These are phyloP conservation scores for Cyamopsis tetragonoloba DNA, from an alignment of 306 rosid genomes.

Conservation along the genomic window DNA sequence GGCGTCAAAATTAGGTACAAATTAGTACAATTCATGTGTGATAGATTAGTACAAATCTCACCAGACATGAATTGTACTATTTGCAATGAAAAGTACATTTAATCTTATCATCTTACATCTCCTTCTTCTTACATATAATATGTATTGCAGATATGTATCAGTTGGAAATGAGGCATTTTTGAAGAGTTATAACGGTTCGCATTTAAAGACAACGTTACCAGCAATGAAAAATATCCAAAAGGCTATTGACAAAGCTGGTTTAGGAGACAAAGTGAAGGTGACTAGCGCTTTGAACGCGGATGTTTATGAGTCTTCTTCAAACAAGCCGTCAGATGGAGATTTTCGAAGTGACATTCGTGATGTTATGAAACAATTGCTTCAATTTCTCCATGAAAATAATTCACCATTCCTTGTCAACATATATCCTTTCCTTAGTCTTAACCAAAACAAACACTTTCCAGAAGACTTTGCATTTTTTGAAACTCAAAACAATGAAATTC, in stretches of 20 bases:
- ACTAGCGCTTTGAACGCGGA: slow-evolving; percentile 65
- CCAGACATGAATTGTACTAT: no score
- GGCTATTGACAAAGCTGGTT: slow-evolving; percentile 59
- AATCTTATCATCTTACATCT: no score
- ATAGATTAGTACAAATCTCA: no score
- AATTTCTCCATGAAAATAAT: slow-evolving; percentile 30
- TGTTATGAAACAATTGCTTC: slow-evolving; percentile 33
- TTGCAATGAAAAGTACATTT: no score
- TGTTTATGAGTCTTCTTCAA: slow-evolving; percentile 49
- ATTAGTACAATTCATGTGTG: no score
- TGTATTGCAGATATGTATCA: slow-evolving; percentile 42
- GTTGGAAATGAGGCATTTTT: slow-evolving; percentile 94
- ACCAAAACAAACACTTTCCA: slow-evolving; percentile 40
- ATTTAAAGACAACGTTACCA: slow-evolving; percentile 36
- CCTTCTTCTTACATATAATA: background rate
- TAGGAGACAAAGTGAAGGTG: slow-evolving; percentile 51
- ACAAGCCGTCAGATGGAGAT: slow-evolving; percentile 60
- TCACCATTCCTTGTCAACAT: slow-evolving; percentile 71
- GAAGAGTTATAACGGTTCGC: slow-evolving; percentile 44
- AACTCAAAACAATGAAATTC: background rate
- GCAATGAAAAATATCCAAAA: slow-evolving; percentile 66
- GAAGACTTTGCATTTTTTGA: slow-evolving; percentile 60
- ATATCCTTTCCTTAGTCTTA: slow-evolving; percentile 79
- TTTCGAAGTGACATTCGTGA: slow-evolving; percentile 45
- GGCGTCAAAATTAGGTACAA: slow-evolving; percentile 63